Percentiles rank a stretch among this genome's conserved stretches.
Conservation (phyloP, 345 rosid species). For the Syzygium aqueum region DNA sequence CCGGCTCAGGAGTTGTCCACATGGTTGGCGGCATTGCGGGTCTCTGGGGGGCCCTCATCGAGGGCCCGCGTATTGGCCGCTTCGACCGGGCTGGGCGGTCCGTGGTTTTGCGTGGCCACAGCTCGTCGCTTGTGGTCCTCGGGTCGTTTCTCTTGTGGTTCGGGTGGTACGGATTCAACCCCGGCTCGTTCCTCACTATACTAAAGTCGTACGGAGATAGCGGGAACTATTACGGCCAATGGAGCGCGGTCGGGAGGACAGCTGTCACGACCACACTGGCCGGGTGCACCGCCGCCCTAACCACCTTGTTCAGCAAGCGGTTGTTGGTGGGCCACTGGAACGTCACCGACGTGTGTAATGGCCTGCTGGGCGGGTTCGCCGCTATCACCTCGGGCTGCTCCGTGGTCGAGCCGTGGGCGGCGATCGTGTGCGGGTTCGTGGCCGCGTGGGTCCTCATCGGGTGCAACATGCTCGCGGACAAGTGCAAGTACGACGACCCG, state of each 20-base stretch:
- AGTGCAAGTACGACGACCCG: slow-evolving; percentile 38
- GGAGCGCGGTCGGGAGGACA: slow-evolving; percentile 10
- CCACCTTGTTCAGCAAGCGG: slow-evolving; percentile 9
- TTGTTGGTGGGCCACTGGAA: slow-evolving; percentile 11
- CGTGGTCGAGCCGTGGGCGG: slow-evolving; percentile 53
- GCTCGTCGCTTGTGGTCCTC: slow-evolving; percentile 27
- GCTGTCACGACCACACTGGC: slow-evolving; percentile 12
- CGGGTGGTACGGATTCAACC: slow-evolving; percentile 38
- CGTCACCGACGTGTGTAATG: slow-evolving; percentile 11
- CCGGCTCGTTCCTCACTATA: slow-evolving; percentile 22
- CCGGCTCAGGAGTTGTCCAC: slow-evolving; percentile 40
- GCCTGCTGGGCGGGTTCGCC: slow-evolving; percentile 12
- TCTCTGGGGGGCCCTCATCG: slow-evolving; percentile 34
- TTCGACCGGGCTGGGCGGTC: slow-evolving; percentile 17
- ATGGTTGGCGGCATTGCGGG: slow-evolving; percentile 41
- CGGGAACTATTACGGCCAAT: slow-evolving; percentile 20
- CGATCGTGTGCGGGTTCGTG: slow-evolving; percentile 38
- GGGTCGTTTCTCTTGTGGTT: slow-evolving; percentile 28
- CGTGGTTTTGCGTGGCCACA: slow-evolving; percentile 22
- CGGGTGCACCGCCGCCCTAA: slow-evolving; percentile 11
- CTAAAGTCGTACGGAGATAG: slow-evolving; percentile 4
- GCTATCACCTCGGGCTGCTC: slow-evolving; percentile 44
- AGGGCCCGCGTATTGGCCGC: slow-evolving; percentile 30
- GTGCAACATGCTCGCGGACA: slow-evolving; percentile 36
- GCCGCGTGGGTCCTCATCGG: slow-evolving; percentile 47